Base-by-base conservation (phyloP, 495 filamentous ascomycete genomes). In the Viridothelium virens region DNA sequence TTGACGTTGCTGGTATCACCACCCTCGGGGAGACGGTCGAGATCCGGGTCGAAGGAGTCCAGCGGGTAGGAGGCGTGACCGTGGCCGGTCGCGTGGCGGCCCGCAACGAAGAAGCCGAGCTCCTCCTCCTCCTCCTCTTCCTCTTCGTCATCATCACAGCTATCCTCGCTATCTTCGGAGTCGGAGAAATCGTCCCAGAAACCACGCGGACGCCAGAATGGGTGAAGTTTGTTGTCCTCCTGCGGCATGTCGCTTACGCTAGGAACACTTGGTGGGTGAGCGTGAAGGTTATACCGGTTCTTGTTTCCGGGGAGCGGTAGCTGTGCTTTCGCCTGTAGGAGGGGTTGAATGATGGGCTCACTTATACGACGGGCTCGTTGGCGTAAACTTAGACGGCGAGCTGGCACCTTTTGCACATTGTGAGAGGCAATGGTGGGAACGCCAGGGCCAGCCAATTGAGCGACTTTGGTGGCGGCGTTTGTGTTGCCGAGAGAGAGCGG, bases 151-250 rank as follows among this genome's bases (percentile, higher is more conserved):
- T 79, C 73, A 1, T 78, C 74, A 61, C 50, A 70, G 56, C 63
- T 56, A n/a, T 81, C 73, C 12, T 74, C 75, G 64, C 78, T 76
- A 38, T 80, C 76, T 11, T 81, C 74, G 7, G 79, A 77, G 65
- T 83, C 80, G 41, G 82, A 80, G 5, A 82, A 76, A 65, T 87
- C 85, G 38, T 89, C 87, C 81, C 85, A 89, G 73, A 89, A 90
- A 34, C 85, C 79, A 34, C 83, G 84, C 3, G 91, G 90, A 36
- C 86, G 83, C 91, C 92, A 96, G 75, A 89, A 88, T 1, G 91
- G 90, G 71, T 94, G 88, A 4, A 92, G 78, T 61, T 82, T 85
- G 62, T 80, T 81, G 39, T 69, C 69, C 25, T 71, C 68, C 16
- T 70, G 72, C 18, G 61, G 61, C 7, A 68, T 64, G 31, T 66